phyloP scores from a whole-genome alignment of 345 rosid species.

The Eucalyptus guilfoylei region DNA sequence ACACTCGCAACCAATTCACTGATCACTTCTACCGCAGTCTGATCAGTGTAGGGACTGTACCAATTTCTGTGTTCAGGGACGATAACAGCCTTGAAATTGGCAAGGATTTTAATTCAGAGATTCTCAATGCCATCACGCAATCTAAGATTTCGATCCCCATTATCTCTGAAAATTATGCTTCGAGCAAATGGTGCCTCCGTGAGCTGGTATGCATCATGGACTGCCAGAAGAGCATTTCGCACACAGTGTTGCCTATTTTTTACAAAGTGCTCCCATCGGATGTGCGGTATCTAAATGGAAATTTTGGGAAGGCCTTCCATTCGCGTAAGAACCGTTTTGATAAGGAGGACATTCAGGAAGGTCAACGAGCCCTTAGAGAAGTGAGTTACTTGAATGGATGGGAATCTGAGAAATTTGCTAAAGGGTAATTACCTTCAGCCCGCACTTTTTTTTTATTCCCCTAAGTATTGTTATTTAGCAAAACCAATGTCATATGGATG shows the following conservation, averaged over 20 bases:
- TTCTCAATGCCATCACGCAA: not conserved
- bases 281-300: not conserved
- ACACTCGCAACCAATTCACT: not conserved
- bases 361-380: not conserved
- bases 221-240: rapidly evolving
- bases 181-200: not conserved
- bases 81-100: not conserved
- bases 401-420: not conserved
- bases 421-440: not conserved
- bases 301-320: not conserved
- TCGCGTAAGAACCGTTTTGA: not conserved
- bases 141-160: not conserved
- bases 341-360: not conserved
- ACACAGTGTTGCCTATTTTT: not conserved
- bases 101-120: not conserved
- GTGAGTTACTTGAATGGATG: not conserved
- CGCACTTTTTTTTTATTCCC: rapidly evolving
- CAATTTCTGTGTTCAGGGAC: not conserved
- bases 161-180: not conserved
- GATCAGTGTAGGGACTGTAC: rapidly evolving
- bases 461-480: rapidly evolving
- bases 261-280: not conserved
- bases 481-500: not conserved
- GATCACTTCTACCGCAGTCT: not conserved
- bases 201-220: not conserved